Base-by-base conservation (phyloP, 805 yeast genomes). In the Starmerella tilneyi region DNA sequence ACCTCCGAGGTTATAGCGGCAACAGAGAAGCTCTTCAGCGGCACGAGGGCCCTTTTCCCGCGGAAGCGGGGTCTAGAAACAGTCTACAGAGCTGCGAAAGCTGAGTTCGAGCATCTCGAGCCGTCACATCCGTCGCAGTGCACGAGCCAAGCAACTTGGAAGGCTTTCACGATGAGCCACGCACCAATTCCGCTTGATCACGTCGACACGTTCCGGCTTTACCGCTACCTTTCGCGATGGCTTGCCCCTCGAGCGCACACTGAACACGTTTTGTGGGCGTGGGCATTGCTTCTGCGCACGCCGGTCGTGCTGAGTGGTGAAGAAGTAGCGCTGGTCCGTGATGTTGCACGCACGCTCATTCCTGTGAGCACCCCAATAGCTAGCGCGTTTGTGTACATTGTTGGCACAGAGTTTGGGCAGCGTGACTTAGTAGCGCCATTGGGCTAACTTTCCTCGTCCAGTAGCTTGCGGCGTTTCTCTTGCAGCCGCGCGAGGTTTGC, bases 221-320 rank as follows among this genome's bases (percentile, higher is more conserved):
- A 68, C 8, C 66, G 66, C n/a, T 71, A 70, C 53, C 62, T 60
- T 39, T 61, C 66, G 9, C 63, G 65, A 45, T 73, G 76, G 76
- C 52, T 67, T 19, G 21, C 42, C 12, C 36, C 59, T 62, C 23
- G 59, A 58, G 16, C 60, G 55, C 22, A 52, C 64, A 35, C 56
- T 63, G 31, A 48, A 32, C 47, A 34, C 21, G 47, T 21, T 19
- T 11, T 26, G 2, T 74, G 79, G 79, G 54, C 70, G 1, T 65
- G 66, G 52, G 62, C 60, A 2, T 45, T 67, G 19, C 53, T 74
- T 12, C 59, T 63, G 13, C 59, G 70, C 2, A 48, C 70, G 3
- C 74, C 73, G 4, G 63, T 57, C 12, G 50, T 66, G 3, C 34
- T 71, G 17, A 59, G 58, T 7, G 64, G 65, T 0, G 59, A 63